These are phyloP conservation scores for Arabidopsis hybrid DNA, from an alignment of 441 rosid genomes.

Conservation along the genomic window DNA sequence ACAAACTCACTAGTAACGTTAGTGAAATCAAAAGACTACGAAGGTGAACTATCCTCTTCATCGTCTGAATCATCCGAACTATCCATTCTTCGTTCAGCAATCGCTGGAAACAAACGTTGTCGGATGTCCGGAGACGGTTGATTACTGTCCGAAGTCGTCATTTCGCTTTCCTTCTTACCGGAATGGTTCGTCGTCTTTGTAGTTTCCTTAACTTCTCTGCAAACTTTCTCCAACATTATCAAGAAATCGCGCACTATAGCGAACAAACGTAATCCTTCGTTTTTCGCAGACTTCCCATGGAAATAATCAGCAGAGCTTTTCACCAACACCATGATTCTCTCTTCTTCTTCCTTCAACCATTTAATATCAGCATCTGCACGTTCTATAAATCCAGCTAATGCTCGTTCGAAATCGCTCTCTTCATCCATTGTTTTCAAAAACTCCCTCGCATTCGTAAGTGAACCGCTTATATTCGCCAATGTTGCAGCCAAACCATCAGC, in stretches of 20 bases:
- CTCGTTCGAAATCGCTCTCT: slow-evolving; percentile 50
- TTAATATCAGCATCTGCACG: slow-evolving; percentile 53
- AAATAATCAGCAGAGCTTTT: slow-evolving; percentile 74
- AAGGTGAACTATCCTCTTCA: slow-evolving; percentile 40
- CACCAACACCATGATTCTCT: slow-evolving; percentile 59
- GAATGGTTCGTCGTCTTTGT: slow-evolving; percentile 34
- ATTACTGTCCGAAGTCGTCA: slow-evolving; percentile 43
- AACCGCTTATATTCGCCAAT: slow-evolving; percentile 48
- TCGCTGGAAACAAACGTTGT: slow-evolving; percentile 68
- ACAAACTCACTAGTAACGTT: slow-evolving; percentile 7
- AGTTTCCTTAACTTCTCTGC: slow-evolving; percentile 56
- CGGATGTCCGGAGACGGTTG: slow-evolving; percentile 49
- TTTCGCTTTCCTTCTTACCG: slow-evolving; percentile 44
- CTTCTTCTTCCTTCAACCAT: slow-evolving; percentile 57
- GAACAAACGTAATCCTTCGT: slow-evolving; percentile 71
- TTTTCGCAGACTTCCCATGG: slow-evolving; percentile 61
- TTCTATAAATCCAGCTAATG: slow-evolving; percentile 54
- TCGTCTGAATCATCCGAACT: slow-evolving; percentile 69
- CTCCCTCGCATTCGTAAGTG: slow-evolving; percentile 49
- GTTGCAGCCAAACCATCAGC: slow-evolving; percentile 54
- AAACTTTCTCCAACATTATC: slow-evolving; percentile 63
- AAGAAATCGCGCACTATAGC: slow-evolving; percentile 69
- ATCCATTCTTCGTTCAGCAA: slow-evolving; percentile 57
- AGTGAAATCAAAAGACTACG: slow-evolving; percentile 16
- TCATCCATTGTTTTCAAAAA: slow-evolving; percentile 51